Evolutionary conservation across 768 basidiomycete species (phyloP), one percentile per base, ranked within the genome.

Genomic region (Macrolepiota dolichaula): DNA sequence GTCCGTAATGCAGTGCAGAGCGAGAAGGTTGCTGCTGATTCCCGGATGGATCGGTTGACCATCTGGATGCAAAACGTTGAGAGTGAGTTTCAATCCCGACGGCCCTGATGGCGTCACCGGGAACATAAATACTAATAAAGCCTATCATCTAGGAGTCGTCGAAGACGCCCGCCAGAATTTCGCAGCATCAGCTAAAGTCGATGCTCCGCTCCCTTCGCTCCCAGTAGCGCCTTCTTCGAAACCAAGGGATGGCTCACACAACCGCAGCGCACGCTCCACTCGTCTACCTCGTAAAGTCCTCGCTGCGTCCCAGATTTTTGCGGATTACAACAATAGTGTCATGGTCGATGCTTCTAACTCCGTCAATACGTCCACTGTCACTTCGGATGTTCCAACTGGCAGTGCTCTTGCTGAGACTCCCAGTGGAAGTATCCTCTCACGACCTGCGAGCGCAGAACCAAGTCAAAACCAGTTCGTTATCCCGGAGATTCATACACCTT

Each of bases 11-110:
- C 83, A 0, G 77, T 76, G 35, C 81, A 79, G 46, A 83, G 76
- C 65, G 83, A 85, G 62, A 79, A 76, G 42, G 66, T 83, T 19
- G 83, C 79, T 29, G 81, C 78, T 27, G 88, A 87, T 63, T 79
- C 78, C 38, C 74, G 77, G 52, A 73, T 69, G 61, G 90, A 94
- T 65, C 79, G 91, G 55, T 86, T 94, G 88, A 81, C 85, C 1
- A 75, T 88, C 55, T 94, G 92, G 92, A 88, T 92, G 73, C 83
- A 83, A 65, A 91, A 85, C 61, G 89, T 92, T 15, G 91, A 94
- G 73, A 88, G 92, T 92, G 71, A 69, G 91, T 83, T 36, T n/a
- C 32, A 42, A 25, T 51, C 53, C 35, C 27, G 57, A 27, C 17
- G 19, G 10, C 42, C 42, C 42, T 19, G 42, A 44, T 44, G 55